Evolutionary conservation across 768 basidiomycete species (phyloP), one percentile per base, ranked within the genome.

Genomic region (Auriscalpium microsporum): DNA sequence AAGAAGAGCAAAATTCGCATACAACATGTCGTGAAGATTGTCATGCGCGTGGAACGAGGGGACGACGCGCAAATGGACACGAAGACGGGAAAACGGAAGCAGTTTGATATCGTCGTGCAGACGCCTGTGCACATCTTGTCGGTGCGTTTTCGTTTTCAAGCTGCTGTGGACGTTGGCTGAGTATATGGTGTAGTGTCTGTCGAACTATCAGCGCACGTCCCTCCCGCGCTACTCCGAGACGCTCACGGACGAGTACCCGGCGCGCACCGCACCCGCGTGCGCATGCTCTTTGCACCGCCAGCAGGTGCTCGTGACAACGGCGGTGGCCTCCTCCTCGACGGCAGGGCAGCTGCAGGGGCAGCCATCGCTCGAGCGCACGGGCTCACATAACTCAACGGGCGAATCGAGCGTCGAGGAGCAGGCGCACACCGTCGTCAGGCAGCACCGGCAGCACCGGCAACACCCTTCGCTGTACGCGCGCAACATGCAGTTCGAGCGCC

Each of bases 71-170:
- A 75, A 14, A 52, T 83, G 2, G 87, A 90, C 65, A 60, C 76
- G 8, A 85, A 84, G 67, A 74, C 76, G 37, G 87, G 87, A 37
- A 86, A 79, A 69, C 78, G 82, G 60, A 95, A 90, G 71, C 68
- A 90, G 63, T 92, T 87, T 67, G 94, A 94, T 67, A 90, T 94
- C 61, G 81, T 88, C 33, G 80, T 94, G 56, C 86, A 92, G 66
- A 84, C 83, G 0, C 92, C 93, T 0, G 78, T 96, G 38, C 85
- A 90, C 54, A 83, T 97, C 49, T 80, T 96, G 52, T 94, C 94
- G 16, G 90, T 91, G 58, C 73, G 87, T 73, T 46, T 36, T 49
- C 19, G 13, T 28, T 10, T 44, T 40, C 8, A 19, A 53, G 35
- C 28, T 35, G 8, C 23, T 4, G 8, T 28, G 9, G 23, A 16